Conservation (phyloP, 345 rosid species). For the Pistacia vera region DNA sequence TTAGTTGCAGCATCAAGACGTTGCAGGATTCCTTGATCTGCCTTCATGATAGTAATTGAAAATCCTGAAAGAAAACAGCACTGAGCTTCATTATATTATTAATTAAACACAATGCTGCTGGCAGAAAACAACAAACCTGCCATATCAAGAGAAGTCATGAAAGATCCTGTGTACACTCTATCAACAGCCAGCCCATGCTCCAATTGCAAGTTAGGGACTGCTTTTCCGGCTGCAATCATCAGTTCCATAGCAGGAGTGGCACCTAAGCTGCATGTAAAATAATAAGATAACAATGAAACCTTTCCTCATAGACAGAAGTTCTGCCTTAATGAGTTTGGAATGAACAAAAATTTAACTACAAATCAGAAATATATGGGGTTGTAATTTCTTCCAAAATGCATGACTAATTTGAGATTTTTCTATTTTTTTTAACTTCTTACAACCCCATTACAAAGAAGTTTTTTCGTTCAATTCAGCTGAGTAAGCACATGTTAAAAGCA, state of each 20-base stretch:
- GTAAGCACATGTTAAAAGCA: too few species aligned
- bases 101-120: background rate
- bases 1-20: constrained; percentile 88
- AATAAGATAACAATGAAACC: constrained; percentile 4
- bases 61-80: constrained; percentile 56
- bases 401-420: background rate
- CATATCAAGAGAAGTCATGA: constrained; percentile 99
- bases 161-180: constrained; percentile 95
- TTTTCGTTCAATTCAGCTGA: too few species aligned
- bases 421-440: too few species aligned
- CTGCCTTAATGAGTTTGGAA: background rate
- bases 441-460: too few species aligned
- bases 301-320: background rate
- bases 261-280: constrained; percentile 62
- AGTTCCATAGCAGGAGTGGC: constrained; percentile 94
- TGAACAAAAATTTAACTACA: background rate
- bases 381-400: background rate
- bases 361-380: background rate
- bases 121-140: constrained; percentile 62
- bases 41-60: constrained; percentile 92
- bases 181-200: constrained; percentile 97
- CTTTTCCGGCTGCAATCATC: constrained; percentile 92
- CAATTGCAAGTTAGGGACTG: constrained; percentile 87
- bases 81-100: constrained; percentile 13
- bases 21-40: constrained; percentile 66